Base-by-base conservation (phyloP, 441 rosid genomes). In the Pelargonium fulgidum region DNA sequence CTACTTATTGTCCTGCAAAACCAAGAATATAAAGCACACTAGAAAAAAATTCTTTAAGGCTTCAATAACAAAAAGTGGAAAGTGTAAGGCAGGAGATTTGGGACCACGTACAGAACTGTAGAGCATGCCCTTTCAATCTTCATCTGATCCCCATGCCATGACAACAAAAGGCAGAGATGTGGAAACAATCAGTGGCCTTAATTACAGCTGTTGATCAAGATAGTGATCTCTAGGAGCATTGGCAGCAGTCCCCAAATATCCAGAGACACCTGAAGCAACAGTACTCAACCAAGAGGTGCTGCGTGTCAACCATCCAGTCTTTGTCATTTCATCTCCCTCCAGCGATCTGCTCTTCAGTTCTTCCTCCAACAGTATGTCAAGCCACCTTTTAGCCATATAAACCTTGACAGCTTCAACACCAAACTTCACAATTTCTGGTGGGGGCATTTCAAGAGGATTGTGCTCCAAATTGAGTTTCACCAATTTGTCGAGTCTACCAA, bases 381-480 rank as follows among this genome's bases (percentile, higher is more conserved):
- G 68, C 93, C 89, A 84, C 78, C 95, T 83, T 81, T 86, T 86
- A 1, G 81, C 86, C 96, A 92, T 90, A 74, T 69, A 92, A 56
- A 19, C 61, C 75, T 83, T 87, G 56, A 91, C 88, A 24, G 93
- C 95, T 41, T 84, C 94, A 47, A 86, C 85, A 16, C 98, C 98
- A 69, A 78, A 79, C 47, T 80, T 79, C 68, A 89, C 86, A 2
- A 89, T 81, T 50, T 86, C 93, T 10, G 17, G 26, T 0, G 98
- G 95, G 0, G 98, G 98, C 52, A 83, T 64, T 42, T 81, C 80
- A 3, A 93, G 84, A 64, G 98, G 97, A 79, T 93, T 91, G 66
- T 83, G 85, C 0, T 89, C 94, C 72, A 93, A 47, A 54, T 84
- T 84, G 75, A 93, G 88, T 68, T 89, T 91, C 19, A 77, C 76